phyloP scores from a whole-genome alignment of 2,329 filamentous ascomycete genomes.

The Fusarium pseudoanthophilum region DNA sequence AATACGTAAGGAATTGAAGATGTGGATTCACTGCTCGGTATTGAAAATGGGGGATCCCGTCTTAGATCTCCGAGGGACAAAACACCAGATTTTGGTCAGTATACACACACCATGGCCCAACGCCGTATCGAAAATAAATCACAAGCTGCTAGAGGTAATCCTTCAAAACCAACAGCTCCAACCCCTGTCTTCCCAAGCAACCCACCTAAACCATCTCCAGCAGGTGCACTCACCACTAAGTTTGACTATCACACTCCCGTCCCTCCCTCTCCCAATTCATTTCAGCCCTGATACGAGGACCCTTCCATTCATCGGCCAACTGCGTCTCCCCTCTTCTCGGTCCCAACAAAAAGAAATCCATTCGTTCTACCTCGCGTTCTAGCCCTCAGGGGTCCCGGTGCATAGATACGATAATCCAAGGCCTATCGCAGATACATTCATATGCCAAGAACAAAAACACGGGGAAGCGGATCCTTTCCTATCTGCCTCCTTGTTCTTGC shows the following conservation, averaged over 20 bases:
- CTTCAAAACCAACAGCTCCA: slow-evolving; percentile 9
- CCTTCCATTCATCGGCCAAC: slow-evolving; percentile 12
- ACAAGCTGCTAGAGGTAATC: not conserved
- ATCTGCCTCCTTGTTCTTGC: slow-evolving; percentile 18
- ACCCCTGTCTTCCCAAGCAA: slow-evolving; percentile 26
- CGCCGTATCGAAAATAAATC: not conserved
- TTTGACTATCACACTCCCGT: slow-evolving; percentile 30
- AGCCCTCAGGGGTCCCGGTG: not conserved
- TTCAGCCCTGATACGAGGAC: slow-evolving; percentile 11
- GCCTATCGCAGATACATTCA: slow-evolving; percentile 15
- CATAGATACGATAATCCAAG: not conserved
- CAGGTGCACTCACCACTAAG: slow-evolving; percentile 31
- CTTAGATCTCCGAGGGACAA: not conserved
- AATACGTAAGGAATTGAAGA: not conserved
- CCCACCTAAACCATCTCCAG: slow-evolving; percentile 31
- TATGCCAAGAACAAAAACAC: slow-evolving; percentile 26
- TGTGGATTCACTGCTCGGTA: not conserved
- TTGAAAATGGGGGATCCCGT: not conserved
- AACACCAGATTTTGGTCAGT: not conserved
- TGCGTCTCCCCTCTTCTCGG: slow-evolving; percentile 22
- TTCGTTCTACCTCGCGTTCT: not conserved
- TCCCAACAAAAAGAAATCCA: slow-evolving; percentile 13
- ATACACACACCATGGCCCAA: not conserved
- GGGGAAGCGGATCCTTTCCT: slow-evolving; percentile 25
- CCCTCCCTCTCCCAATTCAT: not conserved